A percentile compares a stretch with the other conserved stretches of the same genome.
These are phyloP conservation scores for Allium fistulosum DNA, from an alignment of 106 monocot genomes.

Conservation along the genomic window DNA sequence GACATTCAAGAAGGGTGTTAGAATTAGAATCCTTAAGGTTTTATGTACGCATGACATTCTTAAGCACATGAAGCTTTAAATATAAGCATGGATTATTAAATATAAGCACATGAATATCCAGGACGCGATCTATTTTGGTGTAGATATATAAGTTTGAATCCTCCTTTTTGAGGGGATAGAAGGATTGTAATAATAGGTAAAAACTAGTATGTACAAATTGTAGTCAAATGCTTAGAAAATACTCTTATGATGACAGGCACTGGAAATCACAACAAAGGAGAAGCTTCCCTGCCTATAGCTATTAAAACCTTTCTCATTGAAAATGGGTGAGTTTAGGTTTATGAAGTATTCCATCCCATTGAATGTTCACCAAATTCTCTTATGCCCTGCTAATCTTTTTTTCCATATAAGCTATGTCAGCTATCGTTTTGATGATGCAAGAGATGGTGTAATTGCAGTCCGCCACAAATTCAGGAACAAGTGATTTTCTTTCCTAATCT, in stretches of 20 bases:
- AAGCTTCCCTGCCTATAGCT: conserved; percentile 69
- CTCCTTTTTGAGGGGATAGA: too few species aligned
- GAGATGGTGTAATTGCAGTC: conserved; percentile 61
- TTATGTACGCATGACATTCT: too few species aligned
- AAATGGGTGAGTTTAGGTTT: conserved; percentile 34
- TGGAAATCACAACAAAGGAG: conserved; percentile 86
- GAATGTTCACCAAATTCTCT: background rate
- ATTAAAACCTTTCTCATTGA: conserved; percentile 82
- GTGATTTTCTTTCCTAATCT: background rate
- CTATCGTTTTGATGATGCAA: conserved; percentile 76
- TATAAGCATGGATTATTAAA: too few species aligned
- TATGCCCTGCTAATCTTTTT: background rate
- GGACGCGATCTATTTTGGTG: too few species aligned
- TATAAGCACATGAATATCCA: too few species aligned
- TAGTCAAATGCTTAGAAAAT: too few species aligned
- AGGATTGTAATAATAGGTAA: too few species aligned
- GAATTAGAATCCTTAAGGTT: too few species aligned
- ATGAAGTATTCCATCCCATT: background rate
- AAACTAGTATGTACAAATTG: too few species aligned
- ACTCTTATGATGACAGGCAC: conserved; percentile 28
- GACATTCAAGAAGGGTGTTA: too few species aligned
- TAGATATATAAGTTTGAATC: too few species aligned
- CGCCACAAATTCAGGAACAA: conserved; percentile 62
- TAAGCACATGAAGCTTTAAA: too few species aligned
- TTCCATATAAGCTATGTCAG: conserved; percentile 17